Base-by-base conservation (phyloP, 2,329 filamentous ascomycete species). In the Arthrobotrys sphaeroides region DNA sequence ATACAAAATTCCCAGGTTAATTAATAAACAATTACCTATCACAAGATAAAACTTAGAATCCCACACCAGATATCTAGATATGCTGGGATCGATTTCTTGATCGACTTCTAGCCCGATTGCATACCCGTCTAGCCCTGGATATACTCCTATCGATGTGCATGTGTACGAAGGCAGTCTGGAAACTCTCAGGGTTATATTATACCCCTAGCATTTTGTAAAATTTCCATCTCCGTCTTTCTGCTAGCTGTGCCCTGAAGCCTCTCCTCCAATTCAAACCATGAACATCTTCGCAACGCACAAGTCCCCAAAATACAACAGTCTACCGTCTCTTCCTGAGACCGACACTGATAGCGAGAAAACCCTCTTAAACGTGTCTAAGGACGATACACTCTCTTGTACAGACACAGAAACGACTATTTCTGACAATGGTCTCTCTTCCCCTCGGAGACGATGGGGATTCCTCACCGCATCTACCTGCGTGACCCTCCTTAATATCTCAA, bases 331-430 rank as follows among this genome's bases (percentile, higher is more conserved):
- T 10, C 64, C 26, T 12, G 72, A 64, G 26, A 55, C 47, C 3
- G 72, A 75, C 45, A 66, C 28, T 16, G 72, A 75, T 26, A 75
- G 62, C 57, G 64, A 69, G 16, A 69, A 69, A 40, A 69, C 72
- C 7, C 72, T 75, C 7, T 13, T 75, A 36, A 51, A 68, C 13
- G 40, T 26, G 6, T 4, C 40, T 36, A 49, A 33, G 20, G 53
- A 64, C 13, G 64, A 61, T 1, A 16, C 38, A 6, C 10, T 33
- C 4, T 43, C 43, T 3, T 31, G n/a, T 16, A 53, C 43, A 45
- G 61, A 66, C 9, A 45, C 69, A 4, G 51, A 67, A 18, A 53
- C 40, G n/a, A 57, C 2, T n/a, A 0, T 45, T 7, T 22, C 18
- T 5, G 43, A 55, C n/a, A n/a, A n/a, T 20, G 24, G n/a, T 5